These are phyloP conservation scores for Omphalotus guepiniiformis DNA, from an alignment of 768 basidiomycete species.

Conservation along the genomic window DNA sequence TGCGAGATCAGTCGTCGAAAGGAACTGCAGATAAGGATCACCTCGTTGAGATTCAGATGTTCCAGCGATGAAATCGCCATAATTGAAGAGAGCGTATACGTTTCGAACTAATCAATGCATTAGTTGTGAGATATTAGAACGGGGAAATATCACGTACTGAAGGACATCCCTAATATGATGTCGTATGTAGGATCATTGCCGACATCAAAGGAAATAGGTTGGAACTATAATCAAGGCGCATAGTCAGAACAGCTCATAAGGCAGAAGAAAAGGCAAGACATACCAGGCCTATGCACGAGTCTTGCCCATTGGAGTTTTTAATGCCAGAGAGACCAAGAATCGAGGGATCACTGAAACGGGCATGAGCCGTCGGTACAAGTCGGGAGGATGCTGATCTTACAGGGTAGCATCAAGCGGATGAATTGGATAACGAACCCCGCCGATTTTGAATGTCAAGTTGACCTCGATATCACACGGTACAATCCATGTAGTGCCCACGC, in stretches of 20 bases:
- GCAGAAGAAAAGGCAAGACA: slow-evolving; percentile 10
- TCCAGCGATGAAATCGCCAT: slow-evolving; percentile 54
- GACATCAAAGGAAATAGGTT: slow-evolving; percentile 53
- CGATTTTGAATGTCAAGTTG: slow-evolving; percentile 63
- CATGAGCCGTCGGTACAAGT: background rate
- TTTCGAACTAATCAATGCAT: slow-evolving; percentile 49
- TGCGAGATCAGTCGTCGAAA: slow-evolving; percentile 47
- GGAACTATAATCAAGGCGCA: slow-evolving; percentile 50
- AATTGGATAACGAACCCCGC: slow-evolving; percentile 51
- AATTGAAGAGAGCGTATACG: slow-evolving; percentile 59
- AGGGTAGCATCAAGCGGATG: slow-evolving; percentile 62
- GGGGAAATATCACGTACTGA: slow-evolving; percentile 40
- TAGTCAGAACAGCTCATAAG: slow-evolving; percentile 1
- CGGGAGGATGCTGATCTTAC: slow-evolving; percentile 28
- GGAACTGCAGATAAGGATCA: slow-evolving; percentile 59
- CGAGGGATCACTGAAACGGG: slow-evolving; percentile 24
- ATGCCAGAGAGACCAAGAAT: slow-evolving; percentile 27
- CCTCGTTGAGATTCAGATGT: slow-evolving; percentile 28
- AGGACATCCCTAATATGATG: slow-evolving; percentile 70
- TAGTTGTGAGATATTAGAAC: background rate
- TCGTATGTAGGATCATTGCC: slow-evolving; percentile 45
- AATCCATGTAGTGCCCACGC: slow-evolving; percentile 48
- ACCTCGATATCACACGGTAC: slow-evolving; percentile 62
- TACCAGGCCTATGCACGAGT: slow-evolving; percentile 38
- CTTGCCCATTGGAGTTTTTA: slow-evolving; percentile 27